Conservation (phyloP, 2,329 filamentous ascomycete genomes). For the Penicillium sp. region DNA sequence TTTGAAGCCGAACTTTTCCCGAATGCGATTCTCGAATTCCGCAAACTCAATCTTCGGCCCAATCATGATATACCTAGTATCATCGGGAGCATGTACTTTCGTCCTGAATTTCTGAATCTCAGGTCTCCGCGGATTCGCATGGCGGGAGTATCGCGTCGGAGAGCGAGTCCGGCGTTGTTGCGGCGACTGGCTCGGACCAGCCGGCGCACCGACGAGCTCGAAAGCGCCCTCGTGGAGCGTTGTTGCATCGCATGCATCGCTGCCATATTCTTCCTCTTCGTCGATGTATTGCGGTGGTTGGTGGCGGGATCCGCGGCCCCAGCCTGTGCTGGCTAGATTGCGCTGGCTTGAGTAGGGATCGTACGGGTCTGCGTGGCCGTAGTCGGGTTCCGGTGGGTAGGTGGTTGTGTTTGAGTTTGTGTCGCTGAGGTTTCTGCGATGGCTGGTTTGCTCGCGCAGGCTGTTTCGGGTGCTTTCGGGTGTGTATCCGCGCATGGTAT, state of each 20-base stretch:
- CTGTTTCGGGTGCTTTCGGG: slow-evolving; percentile 24
- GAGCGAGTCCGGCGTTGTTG: slow-evolving; percentile 27
- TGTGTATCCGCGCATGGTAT: slow-evolving; percentile 23
- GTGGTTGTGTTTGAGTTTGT: slow-evolving; percentile 13
- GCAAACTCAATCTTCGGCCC: slow-evolving; percentile 61
- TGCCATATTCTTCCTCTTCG: slow-evolving; percentile 69
- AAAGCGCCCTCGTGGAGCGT: slow-evolving; percentile 69
- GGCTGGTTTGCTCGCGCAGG: slow-evolving; percentile 25
- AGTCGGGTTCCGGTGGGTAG: slow-evolving; percentile 18
- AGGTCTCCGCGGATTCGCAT: slow-evolving; percentile 38
- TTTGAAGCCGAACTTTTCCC: slow-evolving; percentile 71
- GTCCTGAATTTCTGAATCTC: slow-evolving; percentile 73
- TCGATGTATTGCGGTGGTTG: slow-evolving; percentile 59
- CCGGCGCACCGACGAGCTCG: slow-evolving; percentile 60
- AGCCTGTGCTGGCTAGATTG: slow-evolving; percentile 34
- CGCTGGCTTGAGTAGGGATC: slow-evolving; percentile 59
- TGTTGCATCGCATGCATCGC: slow-evolving; percentile 58
- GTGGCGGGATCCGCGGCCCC: slow-evolving; percentile 27
- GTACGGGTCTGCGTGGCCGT: slow-evolving; percentile 44
- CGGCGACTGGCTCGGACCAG: slow-evolving; percentile 22
- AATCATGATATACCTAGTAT: slow-evolving; percentile 89
- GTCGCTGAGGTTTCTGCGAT: slow-evolving; percentile 28
- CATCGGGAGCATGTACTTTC: slow-evolving; percentile 77
- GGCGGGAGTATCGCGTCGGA: slow-evolving; percentile 22
- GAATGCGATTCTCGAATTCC: slow-evolving; percentile 69